Conservation (phyloP, 495 filamentous ascomycete genomes). For the Penicillium taxi region DNA sequence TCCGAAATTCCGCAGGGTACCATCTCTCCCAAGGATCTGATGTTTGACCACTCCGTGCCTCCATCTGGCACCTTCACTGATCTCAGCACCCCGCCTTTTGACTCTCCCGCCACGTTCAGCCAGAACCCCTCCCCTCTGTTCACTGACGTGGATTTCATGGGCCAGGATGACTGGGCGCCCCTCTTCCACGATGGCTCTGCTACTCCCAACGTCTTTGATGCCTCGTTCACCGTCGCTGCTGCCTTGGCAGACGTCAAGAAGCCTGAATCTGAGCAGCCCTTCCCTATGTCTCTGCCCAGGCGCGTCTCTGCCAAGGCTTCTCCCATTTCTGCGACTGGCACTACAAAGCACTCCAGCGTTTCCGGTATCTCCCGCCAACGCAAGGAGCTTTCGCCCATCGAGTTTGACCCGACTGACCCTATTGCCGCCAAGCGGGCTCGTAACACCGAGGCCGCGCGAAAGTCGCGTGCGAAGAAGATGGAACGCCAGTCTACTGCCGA, state of each 20-base stretch:
- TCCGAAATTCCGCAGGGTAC: slow-evolving; percentile 43
- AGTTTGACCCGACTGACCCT: slow-evolving; percentile 50
- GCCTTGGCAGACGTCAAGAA: background rate
- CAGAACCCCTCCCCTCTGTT: slow-evolving; percentile 70
- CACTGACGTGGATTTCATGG: slow-evolving; percentile 28
- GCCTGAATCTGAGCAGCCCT: background rate
- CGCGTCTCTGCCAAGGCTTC: slow-evolving; percentile 18
- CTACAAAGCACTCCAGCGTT: slow-evolving; percentile 56
- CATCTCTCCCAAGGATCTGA: slow-evolving; percentile 78
- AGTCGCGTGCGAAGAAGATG: slow-evolving; percentile 80
- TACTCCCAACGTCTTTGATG: slow-evolving; percentile 29
- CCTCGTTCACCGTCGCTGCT: slow-evolving; percentile 1
- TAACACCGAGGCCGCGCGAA: slow-evolving; percentile 91
- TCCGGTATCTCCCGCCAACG: slow-evolving; percentile 66
- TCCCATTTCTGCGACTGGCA: slow-evolving; percentile 18
- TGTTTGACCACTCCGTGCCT: slow-evolving; percentile 69
- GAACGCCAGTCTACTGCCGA: slow-evolving; percentile 58
- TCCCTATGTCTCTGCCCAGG: slow-evolving; percentile 32
- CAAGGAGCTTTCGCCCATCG: slow-evolving; percentile 74
- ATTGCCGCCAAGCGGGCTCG: slow-evolving; percentile 85
- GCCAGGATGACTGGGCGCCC: slow-evolving; percentile 37
- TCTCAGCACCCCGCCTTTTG: slow-evolving; percentile 73
- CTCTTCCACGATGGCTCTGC: slow-evolving; percentile 52
- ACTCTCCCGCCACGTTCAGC: slow-evolving; percentile 57
- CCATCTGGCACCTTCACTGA: slow-evolving; percentile 79